Evolutionary conservation across 2,329 filamentous ascomycete species (phyloP).

Genomic region (Talaromyces islandicus): DNA sequence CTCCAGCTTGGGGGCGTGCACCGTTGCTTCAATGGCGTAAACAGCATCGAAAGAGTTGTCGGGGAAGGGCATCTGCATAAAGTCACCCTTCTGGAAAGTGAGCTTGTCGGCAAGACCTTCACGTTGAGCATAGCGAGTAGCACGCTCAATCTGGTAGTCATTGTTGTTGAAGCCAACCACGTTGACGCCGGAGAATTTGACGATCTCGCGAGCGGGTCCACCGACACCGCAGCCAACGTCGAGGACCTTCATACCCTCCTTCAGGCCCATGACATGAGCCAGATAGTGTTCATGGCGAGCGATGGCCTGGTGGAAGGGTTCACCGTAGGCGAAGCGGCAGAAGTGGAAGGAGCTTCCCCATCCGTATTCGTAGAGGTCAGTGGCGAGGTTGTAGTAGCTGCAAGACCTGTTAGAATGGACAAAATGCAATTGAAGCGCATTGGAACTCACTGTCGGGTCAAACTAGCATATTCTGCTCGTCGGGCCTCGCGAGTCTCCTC

Average conservation of each 20-base stretch:
- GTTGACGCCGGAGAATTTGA: slow-evolving; percentile 87
- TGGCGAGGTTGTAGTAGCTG: slow-evolving; percentile 97
- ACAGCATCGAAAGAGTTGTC: slow-evolving; percentile 90
- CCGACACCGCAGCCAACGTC: slow-evolving; percentile 97
- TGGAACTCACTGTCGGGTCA: slow-evolving; percentile 78
- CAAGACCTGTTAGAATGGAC: background rate
- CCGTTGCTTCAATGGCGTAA: slow-evolving; percentile 95
- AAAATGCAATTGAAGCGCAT: background rate
- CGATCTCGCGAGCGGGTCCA: slow-evolving; percentile 90
- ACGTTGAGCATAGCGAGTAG: slow-evolving; percentile 75
- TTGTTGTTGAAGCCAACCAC: slow-evolving; percentile 97
- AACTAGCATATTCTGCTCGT: slow-evolving; percentile 81
- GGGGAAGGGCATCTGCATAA: slow-evolving; percentile 98
- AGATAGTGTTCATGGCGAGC: slow-evolving; percentile 97
- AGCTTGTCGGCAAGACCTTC: slow-evolving; percentile 76
- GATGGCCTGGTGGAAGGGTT: slow-evolving; percentile 85
- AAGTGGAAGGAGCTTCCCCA: slow-evolving; percentile 98
- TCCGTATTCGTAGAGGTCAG: slow-evolving; percentile 92
- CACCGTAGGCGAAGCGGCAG: slow-evolving; percentile 82
- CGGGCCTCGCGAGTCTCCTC: slow-evolving; percentile 71
- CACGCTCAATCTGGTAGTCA: slow-evolving; percentile 96
- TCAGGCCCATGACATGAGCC: slow-evolving; percentile 78
- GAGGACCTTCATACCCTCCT: slow-evolving; percentile 80
- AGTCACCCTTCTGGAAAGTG: slow-evolving; percentile 88
- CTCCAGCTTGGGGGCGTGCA: slow-evolving; percentile 84